Conservation (phyloP, 1,139 yeast species). For the Sugiyamaella pinicola region DNA sequence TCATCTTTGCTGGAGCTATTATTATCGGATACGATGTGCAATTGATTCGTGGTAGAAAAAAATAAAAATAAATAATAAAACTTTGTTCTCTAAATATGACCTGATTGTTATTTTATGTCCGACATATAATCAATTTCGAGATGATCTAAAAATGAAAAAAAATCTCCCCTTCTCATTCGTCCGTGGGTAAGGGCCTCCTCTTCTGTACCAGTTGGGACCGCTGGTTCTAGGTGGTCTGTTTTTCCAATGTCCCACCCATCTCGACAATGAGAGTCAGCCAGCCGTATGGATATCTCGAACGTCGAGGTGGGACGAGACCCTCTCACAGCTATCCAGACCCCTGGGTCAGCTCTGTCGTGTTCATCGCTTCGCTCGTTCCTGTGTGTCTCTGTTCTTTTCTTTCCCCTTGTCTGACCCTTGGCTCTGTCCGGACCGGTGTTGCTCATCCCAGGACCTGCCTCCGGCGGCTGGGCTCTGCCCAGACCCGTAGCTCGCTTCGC, state of each 20-base stretch:
- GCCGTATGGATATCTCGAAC: no score
- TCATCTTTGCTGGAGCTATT: slow-evolving; percentile 6
- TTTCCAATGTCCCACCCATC: no score
- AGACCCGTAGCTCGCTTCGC: background rate
- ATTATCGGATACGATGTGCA: background rate
- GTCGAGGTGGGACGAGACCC: no score
- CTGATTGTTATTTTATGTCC: slow-evolving; percentile 16
- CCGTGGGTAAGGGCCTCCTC: slow-evolving; percentile 15
- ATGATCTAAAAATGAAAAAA: slow-evolving; percentile 15
- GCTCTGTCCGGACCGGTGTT: no score
- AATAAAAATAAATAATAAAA: slow-evolving; percentile 8
- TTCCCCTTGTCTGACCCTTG: no score
- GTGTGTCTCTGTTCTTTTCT: no score
- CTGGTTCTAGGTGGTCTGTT: no score
- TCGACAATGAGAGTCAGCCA: no score
- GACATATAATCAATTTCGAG: slow-evolving; percentile 8
- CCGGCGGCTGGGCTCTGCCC: background rate
- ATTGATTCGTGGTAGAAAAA: background rate
- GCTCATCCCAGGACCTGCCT: no score
- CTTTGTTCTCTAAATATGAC: slow-evolving; percentile 11
- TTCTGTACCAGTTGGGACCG: background rate
- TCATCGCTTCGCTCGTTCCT: no score
- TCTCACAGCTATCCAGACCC: no score
- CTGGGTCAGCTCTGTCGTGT: no score
- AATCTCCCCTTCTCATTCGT: slow-evolving; percentile 17